phyloP scores from a whole-genome alignment of 352 stramenopile species.

The Phytophthora macrochlamydospora region DNA sequence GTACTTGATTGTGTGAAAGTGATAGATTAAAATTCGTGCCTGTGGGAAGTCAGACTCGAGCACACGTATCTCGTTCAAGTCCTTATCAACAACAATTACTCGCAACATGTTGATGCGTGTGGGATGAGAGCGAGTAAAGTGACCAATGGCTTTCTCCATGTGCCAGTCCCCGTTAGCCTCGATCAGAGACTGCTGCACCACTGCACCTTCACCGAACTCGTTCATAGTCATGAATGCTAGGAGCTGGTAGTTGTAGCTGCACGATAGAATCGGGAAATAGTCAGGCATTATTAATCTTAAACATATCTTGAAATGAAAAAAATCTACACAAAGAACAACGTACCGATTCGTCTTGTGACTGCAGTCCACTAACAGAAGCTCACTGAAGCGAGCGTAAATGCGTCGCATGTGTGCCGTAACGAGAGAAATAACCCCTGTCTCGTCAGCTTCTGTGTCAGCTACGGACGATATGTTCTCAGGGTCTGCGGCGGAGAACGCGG shows the following conservation, averaged over 20 bases:
- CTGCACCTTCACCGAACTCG: conserved; percentile 12
- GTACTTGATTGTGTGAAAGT: conserved; percentile 31
- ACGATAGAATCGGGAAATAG: background rate
- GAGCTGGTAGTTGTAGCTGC: conserved; percentile 28
- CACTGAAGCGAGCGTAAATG: conserved; percentile 14
- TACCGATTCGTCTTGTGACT: conserved; percentile 23
- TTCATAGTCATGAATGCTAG: conserved; percentile 20
- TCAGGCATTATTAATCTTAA: background rate
- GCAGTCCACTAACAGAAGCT: conserved; percentile 16
- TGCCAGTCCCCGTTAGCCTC: conserved; percentile 20
- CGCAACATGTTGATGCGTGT: background rate
- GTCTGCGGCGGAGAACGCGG: background rate
- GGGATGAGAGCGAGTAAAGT: background rate
- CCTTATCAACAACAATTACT: conserved; percentile 22
- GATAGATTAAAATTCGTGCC: conserved; percentile 12
- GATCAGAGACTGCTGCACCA: conserved; percentile 13
- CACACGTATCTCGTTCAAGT: conserved; percentile 22
- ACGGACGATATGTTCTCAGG: background rate
- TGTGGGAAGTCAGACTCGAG: conserved; percentile 15
- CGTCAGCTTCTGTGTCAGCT: background rate
- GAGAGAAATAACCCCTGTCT: conserved; percentile 16
- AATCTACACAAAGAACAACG: too few relatives aligned
- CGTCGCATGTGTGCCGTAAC: conserved; percentile 5
- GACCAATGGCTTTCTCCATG: conserved; percentile 13
- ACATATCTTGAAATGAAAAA: too few relatives aligned